These are phyloP conservation scores for Acanthamoeba lenticulata DNA, from an alignment of 208 protist genomes.

Conservation along the genomic window DNA sequence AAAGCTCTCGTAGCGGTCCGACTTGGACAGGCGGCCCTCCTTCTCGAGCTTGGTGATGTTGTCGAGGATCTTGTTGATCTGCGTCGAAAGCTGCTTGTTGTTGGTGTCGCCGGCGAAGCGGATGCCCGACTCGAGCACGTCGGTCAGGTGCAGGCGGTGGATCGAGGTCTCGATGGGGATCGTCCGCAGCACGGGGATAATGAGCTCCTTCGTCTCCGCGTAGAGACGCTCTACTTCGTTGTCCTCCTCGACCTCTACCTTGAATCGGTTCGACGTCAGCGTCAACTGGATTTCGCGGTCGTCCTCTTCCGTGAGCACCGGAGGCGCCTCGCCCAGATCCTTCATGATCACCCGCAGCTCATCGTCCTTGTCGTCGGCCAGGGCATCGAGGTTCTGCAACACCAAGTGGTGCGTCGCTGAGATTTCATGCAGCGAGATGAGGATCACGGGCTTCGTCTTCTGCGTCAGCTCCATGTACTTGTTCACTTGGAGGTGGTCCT, in stretches of 20 bases:
- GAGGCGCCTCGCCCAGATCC: constrained; percentile 76
- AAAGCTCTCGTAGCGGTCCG: constrained; percentile 81
- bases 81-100: constrained; percentile 59
- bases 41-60: constrained; percentile 83
- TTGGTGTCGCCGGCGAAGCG: constrained; percentile 72
- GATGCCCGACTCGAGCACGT: constrained; percentile 69
- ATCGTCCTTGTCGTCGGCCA: constrained; percentile 83
- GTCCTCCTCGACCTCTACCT: constrained; percentile 75
- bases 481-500: constrained; percentile 86
- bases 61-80: constrained; percentile 80
- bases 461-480: constrained; percentile 85
- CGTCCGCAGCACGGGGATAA: constrained; percentile 75
- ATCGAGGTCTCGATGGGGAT: constrained; percentile 74
- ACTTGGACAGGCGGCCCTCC: constrained; percentile 72
- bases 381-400: constrained; percentile 74
- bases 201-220: constrained; percentile 78
- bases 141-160: constrained; percentile 64
- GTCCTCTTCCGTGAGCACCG: constrained; percentile 76
- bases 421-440: constrained; percentile 85
- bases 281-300: constrained; percentile 83
- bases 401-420: constrained; percentile 81
- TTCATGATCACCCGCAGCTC: constrained; percentile 80
- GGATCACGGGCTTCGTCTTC: constrained; percentile 84
- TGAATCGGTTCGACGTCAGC: constrained; percentile 81
- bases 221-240: constrained; percentile 73